Evolutionary conservation across 495 filamentous ascomycete genomes (phyloP), one percentile per base, ranked within the genome.

Genomic region (Annulohypoxylon stygium): DNA sequence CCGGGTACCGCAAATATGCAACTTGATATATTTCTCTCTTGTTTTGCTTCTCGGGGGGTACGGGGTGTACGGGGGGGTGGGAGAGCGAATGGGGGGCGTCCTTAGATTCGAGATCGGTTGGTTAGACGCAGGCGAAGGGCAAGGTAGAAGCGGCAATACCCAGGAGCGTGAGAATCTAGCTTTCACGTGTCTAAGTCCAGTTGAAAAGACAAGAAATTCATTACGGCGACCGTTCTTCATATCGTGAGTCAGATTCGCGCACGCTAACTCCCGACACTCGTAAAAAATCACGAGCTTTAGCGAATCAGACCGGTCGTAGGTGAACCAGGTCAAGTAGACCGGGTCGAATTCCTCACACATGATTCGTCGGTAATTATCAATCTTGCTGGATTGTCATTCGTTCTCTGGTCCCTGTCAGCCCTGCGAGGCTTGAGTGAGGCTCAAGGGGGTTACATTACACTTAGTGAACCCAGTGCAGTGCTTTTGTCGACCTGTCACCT

Each of bases 61-160:
- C 30, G 47, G 61, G 59, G 50, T 26, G 50, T 54, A 23, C 20
- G 0, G 20, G 20, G 20, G 20, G 20, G 20, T 23, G 20, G 20
- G 50, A 23, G 23, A 4, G 20, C 3, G 50, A 2, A n/a, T 16
- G 37, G 61, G 37, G 59, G 63, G 65, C 61, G 67, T 76, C 65
- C 65, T 65, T 75, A 75, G 67, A 75, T 69, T 70, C 34, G 48
- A 76, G 67, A 70, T 75, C 59, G 73, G 69, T 67, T 65, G 72
- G 72, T 68, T 68, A 75, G 67, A 75, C 23, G 51, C 41, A 45
- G 37, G 39, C n/a, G 57, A 62, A 16, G 43, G 62, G 30, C 30
- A 41, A 67, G 41, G 66, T 70, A 74, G 66, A 71, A 71, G 64
- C 59, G 77, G 71, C 73, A 78, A 78, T 78, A 70, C 75, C 68